Conservation (phyloP, 148 eudicot genomes). For the Drosera capensis region DNA sequence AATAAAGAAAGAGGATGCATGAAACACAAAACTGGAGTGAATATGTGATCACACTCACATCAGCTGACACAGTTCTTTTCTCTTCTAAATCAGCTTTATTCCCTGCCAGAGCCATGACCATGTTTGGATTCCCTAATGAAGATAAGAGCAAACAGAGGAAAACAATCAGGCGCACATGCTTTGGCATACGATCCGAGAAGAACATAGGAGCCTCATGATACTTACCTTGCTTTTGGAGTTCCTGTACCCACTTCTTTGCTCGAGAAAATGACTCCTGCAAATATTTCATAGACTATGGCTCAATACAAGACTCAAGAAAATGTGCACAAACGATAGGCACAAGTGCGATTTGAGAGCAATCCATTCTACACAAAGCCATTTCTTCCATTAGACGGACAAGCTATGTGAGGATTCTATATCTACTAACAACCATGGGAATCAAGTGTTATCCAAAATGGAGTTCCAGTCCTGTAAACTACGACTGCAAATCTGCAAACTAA, state of each 20-base stretch:
- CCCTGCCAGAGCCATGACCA: conserved; percentile 97
- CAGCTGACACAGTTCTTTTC: conserved; percentile 62
- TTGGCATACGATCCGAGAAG: neutral
- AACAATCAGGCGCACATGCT: neutral
- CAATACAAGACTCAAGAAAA: neutral
- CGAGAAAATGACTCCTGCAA: conserved; percentile 74
- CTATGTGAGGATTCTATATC: too few species aligned
- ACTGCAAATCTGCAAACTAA: too few species aligned
- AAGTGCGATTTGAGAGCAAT: too few species aligned
- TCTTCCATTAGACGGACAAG: too few species aligned
- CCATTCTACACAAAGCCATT: too few species aligned
- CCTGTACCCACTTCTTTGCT: conserved; percentile 99
- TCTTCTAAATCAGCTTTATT: conserved; percentile 90
- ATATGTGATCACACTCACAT: conserved; percentile 28
- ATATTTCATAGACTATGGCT: conserved; percentile 6
- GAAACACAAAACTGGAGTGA: neutral
- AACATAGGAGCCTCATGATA: neutral
- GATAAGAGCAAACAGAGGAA: conserved; percentile 3
- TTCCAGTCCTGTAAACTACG: too few species aligned
- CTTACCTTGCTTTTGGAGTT: conserved; percentile 94
- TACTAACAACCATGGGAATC: too few species aligned
- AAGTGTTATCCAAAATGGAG: too few species aligned
- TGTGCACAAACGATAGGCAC: neutral
- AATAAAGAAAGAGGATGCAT: neutral
- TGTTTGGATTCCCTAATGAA: conserved; percentile 68